These are phyloP conservation scores for Colletotrichum coccodes DNA, from an alignment of 2,329 filamentous ascomycete species.

Conservation along the genomic window DNA sequence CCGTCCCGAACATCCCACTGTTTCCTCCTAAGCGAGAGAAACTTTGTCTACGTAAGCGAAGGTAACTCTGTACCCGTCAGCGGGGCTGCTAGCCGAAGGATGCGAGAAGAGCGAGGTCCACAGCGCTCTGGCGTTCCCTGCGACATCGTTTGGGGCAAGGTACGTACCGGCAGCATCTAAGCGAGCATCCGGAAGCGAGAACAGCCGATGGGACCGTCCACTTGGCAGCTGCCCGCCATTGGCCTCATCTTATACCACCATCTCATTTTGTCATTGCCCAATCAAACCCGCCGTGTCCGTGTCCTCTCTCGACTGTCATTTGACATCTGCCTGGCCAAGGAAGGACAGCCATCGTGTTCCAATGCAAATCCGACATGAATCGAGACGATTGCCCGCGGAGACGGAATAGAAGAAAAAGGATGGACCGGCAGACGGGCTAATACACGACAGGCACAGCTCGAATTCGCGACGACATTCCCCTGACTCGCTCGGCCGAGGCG, in stretches of 20 bases:
- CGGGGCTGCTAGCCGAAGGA: not conserved
- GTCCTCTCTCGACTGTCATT: too few relatives aligned
- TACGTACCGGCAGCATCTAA: not conserved
- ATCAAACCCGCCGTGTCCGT: too few relatives aligned
- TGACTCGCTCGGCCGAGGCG: not conserved
- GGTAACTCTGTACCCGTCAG: not conserved
- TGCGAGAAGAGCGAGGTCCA: not conserved
- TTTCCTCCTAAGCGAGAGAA: not conserved
- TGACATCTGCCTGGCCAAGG: too few relatives aligned
- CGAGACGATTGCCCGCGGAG: too few relatives aligned
- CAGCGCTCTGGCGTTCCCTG: too few relatives aligned
- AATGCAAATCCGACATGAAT: not conserved
- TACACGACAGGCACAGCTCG: not conserved
- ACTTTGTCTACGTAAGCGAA: not conserved
- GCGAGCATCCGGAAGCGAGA: constrained; percentile 2
- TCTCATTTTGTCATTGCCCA: too few relatives aligned
- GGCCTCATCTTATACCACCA: not conserved
- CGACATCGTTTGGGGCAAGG: too few relatives aligned
- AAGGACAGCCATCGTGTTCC: not conserved
- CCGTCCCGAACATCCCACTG: too few relatives aligned
- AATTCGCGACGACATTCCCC: not conserved
- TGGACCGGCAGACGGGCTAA: not conserved
- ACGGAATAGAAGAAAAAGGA: too few relatives aligned
- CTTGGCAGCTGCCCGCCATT: not conserved
- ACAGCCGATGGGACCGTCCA: not conserved